Evolutionary conservation across 23 red algal genomes (phyloP).

Genomic region (Chondrus crispus): DNA sequence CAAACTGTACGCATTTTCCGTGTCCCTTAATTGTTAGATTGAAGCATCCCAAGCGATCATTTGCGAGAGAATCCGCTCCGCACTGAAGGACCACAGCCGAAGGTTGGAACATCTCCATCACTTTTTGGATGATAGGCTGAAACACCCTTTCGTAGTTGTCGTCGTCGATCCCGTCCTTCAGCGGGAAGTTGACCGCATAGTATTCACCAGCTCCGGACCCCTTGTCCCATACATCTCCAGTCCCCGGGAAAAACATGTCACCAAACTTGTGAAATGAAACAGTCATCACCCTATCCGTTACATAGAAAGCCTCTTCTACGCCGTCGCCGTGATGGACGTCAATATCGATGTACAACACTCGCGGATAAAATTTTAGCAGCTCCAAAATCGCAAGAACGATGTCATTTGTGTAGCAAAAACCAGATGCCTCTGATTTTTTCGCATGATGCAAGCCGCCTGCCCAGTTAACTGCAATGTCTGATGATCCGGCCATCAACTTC

Average conservation of each 20-base stretch:
- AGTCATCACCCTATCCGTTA: constrained; percentile 98
- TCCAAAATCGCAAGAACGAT: constrained; percentile 97
- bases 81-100: constrained; percentile 96
- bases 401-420: constrained; percentile 99
- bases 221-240: constrained; percentile 96
- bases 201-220: constrained; percentile 87
- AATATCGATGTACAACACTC: constrained; percentile 99
- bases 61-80: constrained; percentile 92
- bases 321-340: constrained; percentile 99
- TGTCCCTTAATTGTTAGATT: constrained; percentile 97
- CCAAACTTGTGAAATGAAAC: constrained; percentile 99
- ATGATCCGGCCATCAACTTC: constrained; percentile 74
- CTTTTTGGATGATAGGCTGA: constrained; percentile 78
- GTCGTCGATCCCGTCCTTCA: constrained; percentile 97
- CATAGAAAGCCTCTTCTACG: constrained; percentile 99
- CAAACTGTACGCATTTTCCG: constrained; percentile 81
- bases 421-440: constrained; percentile 95
- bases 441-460: constrained; percentile 96
- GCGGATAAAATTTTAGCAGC: constrained; percentile 81
- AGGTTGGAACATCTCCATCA: constrained; percentile 93
- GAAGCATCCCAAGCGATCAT: constrained; percentile 96
- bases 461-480: constrained; percentile 99
- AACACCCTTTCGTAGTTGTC: constrained; percentile 82
- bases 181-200: constrained; percentile 97
- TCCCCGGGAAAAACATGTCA: constrained; percentile 97